These are phyloP conservation scores for Cruciata laevipes DNA, from an alignment of 257 asterid genomes.

Conservation along the genomic window DNA sequence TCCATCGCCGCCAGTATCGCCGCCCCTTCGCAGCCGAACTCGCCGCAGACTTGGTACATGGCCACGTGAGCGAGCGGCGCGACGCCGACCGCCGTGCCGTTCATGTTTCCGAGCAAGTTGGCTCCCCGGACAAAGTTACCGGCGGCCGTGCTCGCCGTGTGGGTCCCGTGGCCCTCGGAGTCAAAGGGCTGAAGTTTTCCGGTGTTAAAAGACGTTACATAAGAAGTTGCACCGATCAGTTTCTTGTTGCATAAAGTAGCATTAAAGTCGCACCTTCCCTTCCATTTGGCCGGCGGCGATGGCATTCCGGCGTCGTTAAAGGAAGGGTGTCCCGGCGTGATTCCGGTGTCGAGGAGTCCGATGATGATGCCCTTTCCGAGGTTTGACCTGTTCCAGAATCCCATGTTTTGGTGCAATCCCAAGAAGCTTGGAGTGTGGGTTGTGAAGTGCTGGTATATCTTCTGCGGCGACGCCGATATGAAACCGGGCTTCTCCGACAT, in stretches of 20 bases:
- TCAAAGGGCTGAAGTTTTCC: background rate
- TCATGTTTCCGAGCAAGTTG: background rate
- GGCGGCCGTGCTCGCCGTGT: background rate
- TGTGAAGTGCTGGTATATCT: background rate
- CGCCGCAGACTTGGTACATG: background rate
- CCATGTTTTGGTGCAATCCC: constrained; percentile 10
- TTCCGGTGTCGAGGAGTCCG: constrained; percentile 12
- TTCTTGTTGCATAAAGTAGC: background rate
- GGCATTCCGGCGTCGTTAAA: background rate
- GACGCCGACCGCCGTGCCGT: constrained; percentile 9
- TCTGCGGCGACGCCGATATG: background rate
- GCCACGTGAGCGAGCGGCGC: constrained; percentile 12
- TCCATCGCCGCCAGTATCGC: background rate
- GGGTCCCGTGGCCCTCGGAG: constrained; percentile 7
- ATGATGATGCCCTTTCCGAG: constrained; percentile 2
- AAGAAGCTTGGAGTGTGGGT: constrained; percentile 5
- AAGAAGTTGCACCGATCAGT: constrained; percentile 3
- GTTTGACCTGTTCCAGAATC: constrained; percentile 5
- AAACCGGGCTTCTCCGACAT: constrained; percentile 8
- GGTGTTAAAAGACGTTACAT: no score
- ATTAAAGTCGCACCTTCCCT: background rate
- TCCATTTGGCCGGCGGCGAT: constrained; percentile 6
- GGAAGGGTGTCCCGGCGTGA: background rate
- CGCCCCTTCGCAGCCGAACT: background rate
- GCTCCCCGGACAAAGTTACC: constrained; percentile 1